Evolutionary conservation across 1,139 yeast species (phyloP), one percentile per base, ranked within the genome.

Genomic region (Blastobotrys apis): DNA sequence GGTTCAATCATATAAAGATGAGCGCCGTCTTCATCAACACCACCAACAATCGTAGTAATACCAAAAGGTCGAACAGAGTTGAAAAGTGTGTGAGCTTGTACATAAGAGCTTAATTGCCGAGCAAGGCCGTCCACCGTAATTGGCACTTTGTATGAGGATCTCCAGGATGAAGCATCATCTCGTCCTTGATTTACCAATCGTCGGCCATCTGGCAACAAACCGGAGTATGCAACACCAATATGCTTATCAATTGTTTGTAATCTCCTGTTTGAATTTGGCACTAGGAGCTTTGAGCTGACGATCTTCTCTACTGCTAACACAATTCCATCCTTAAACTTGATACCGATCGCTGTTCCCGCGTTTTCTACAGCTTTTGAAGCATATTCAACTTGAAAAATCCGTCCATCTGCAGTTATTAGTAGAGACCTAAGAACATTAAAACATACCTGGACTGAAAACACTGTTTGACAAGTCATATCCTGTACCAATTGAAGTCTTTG

Each of bases 31-130:
- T 78, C 81, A 64, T 90, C 97, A 40, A 86, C 80, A 51, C 98
- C 98, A 38, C 97, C 98, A 42, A 94, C 77, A 52, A 94, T 90
- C 13, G 95, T 81, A 43, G 88, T 81, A 46, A 92, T 78, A 42
- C 99, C 99, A 66, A 92, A 92, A 20, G 98, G 99, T 66, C 99
- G 81, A 10, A 94, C 98, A 26, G 97, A 88, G 65, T 87, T 88
- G 70, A 90, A 92, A 60, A 95, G 77, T 5, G 99, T 94, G 68
- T 88, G 88, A 39, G 94, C 95, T 67, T 92, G 98, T 10, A 88
- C 95, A 62, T 85, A 92, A 57, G 85, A 81, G 6, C 97, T 95
- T 60, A 92, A 71, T 59, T 95, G 80, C 59, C 85, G 90, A 67
- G 90, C 83, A 56, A 94, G 77, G 41, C 87, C 84, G 35, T 94